Evolutionary conservation across 2,329 filamentous ascomycete species (phyloP).

Genomic region (Coleophoma eucalyptorum): DNA sequence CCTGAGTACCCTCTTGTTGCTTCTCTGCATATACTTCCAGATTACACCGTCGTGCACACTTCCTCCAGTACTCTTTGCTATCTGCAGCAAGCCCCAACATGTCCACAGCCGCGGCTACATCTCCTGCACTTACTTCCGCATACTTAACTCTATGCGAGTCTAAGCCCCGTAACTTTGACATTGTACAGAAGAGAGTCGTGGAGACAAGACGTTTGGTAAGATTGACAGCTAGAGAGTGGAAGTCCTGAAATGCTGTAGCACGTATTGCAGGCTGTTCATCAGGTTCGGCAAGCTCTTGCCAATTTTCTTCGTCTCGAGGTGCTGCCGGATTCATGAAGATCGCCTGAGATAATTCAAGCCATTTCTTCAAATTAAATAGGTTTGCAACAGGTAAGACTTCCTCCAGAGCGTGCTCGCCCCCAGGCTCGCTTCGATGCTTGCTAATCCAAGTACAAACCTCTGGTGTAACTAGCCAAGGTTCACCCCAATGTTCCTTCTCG

Average conservation of each 20-base stretch:
- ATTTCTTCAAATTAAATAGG: slow-evolving; percentile 55
- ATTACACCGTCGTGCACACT: slow-evolving; percentile 45
- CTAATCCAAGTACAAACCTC: slow-evolving; percentile 17
- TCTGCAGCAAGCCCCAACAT: slow-evolving; percentile 46
- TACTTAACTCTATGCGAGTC: slow-evolving; percentile 24
- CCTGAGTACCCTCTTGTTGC: slow-evolving; percentile 8
- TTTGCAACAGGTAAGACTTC: slow-evolving; percentile 43
- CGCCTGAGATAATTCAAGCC: slow-evolving; percentile 59
- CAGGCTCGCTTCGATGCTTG: slow-evolving; percentile 11
- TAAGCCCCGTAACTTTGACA: slow-evolving; percentile 58
- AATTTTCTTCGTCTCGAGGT: slow-evolving; percentile 58
- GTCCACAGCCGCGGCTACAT: slow-evolving; percentile 49
- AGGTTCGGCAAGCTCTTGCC: slow-evolving; percentile 53
- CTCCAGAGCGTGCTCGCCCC: slow-evolving; percentile 21
- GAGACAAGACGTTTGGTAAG: slow-evolving; percentile 69
- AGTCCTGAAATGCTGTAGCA: slow-evolving; percentile 71
- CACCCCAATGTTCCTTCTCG: slow-evolving; percentile 58
- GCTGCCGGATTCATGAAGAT: slow-evolving; percentile 72
- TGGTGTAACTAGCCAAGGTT: slow-evolving; percentile 59
- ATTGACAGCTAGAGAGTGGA: slow-evolving; percentile 64
- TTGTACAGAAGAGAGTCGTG: slow-evolving; percentile 65
- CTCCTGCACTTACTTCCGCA: slow-evolving; percentile 20
- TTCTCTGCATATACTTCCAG: slow-evolving; percentile 42
- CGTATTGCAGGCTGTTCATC: slow-evolving; percentile 64
- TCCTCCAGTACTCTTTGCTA: slow-evolving; percentile 45